Percentiles rank a stretch among this genome's conserved stretches.
phyloP scores from a whole-genome alignment of 805 yeast genomes.

The Wickerhamomyces kurtzmanii region DNA sequence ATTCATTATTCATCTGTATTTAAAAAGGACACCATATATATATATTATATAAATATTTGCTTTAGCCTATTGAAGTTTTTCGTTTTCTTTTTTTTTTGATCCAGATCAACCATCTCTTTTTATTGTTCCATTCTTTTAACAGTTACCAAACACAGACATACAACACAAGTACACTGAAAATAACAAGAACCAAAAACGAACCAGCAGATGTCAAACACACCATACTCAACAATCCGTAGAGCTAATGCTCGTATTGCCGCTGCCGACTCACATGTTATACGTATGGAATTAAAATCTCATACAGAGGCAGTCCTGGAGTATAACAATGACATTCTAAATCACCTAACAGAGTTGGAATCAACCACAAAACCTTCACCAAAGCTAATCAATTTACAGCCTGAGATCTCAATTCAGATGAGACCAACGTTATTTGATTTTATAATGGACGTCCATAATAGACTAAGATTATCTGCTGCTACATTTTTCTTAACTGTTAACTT shows the following conservation, averaged over 20 bases:
- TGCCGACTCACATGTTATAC: constrained; percentile 27
- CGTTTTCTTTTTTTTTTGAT: too few relatives aligned
- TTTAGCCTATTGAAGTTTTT: too few relatives aligned
- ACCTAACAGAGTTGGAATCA: constrained; percentile 23
- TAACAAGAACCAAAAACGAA: too few relatives aligned
- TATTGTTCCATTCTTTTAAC: too few relatives aligned
- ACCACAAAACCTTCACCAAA: constrained; percentile 17
- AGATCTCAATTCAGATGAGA: constrained; percentile 47
- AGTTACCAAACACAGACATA: too few relatives aligned
- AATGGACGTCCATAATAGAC: constrained; percentile 58
- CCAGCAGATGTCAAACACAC: constrained; percentile 13
- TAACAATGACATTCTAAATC: constrained; percentile 27
- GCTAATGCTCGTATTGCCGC: constrained; percentile 19
- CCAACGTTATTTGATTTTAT: constrained; percentile 74
- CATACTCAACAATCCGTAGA: constrained; percentile 14
- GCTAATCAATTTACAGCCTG: constrained; percentile 26
- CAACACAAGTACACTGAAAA: too few relatives aligned
- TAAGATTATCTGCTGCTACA: constrained; percentile 53
- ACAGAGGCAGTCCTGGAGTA: constrained; percentile 32
- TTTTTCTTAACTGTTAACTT: constrained; percentile 60
- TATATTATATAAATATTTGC: too few relatives aligned
- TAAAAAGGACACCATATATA: too few relatives aligned
- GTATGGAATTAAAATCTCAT: constrained; percentile 40
- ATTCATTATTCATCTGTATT: too few relatives aligned
- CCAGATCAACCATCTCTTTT: too few relatives aligned